Percentiles rank a stretch among this genome's conserved stretches.
Conservation (phyloP, 2,329 filamentous ascomycete genomes). For the Fusarium caatingaense region DNA sequence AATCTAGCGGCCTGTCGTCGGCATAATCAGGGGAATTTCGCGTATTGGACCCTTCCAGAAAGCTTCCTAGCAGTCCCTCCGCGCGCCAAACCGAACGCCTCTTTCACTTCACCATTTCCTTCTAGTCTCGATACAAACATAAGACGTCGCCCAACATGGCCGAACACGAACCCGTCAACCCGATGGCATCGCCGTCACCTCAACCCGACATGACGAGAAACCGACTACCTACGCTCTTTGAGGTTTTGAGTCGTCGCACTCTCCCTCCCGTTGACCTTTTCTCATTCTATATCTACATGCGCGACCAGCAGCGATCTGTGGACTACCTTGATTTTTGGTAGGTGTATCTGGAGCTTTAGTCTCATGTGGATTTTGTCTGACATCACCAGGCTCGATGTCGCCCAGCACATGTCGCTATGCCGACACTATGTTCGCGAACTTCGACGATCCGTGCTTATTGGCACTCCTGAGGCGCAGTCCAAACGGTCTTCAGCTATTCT, state of each 20-base stretch:
- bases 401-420: conserved; percentile 97
- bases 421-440: conserved; percentile 97
- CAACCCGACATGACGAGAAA: conserved; percentile 75
- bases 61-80: conserved; percentile 32
- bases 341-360: conserved; percentile 44
- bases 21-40: conserved; percentile 40
- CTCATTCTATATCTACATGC: conserved; percentile 99
- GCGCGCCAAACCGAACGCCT: conserved; percentile 29
- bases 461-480: conserved; percentile 91
- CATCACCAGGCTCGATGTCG: conserved; percentile 88
- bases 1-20: conserved; percentile 16
- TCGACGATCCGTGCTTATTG: conserved; percentile 89
- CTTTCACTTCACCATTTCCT: conserved; percentile 33
- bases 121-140: conserved; percentile 11
- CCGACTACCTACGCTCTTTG: conserved; percentile 91
- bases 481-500: conserved; percentile 87
- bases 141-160: conserved; percentile 40
- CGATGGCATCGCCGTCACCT: conserved; percentile 61
- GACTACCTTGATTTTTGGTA: conserved; percentile 99
- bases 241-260: conserved; percentile 94
- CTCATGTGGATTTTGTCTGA: conserved; percentile 21
- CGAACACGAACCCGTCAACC: conserved; percentile 45
- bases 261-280: conserved; percentile 95
- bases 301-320: conserved; percentile 96
- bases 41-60: conserved; percentile 30